phyloP scores from a whole-genome alignment of 768 basidiomycete species.

The Pleurotus djamor region DNA sequence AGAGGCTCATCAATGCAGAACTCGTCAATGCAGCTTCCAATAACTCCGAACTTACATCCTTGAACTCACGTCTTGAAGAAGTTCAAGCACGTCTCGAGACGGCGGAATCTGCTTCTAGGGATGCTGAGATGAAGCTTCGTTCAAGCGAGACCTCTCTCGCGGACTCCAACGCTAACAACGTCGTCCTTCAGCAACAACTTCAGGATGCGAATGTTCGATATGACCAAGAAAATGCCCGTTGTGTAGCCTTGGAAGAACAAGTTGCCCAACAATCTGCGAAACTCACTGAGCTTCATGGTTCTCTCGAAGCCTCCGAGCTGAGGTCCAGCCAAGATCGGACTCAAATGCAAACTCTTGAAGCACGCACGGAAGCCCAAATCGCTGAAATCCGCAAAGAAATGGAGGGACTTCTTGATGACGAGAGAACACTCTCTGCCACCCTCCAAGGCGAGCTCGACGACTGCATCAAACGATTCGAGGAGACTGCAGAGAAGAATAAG shows the following conservation, averaged over 20 bases:
- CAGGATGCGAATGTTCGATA: not conserved
- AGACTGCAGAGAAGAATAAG: constrained; percentile 32
- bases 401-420: constrained; percentile 22
- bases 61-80: constrained; percentile 28
- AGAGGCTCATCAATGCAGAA: constrained; percentile 22
- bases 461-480: constrained; percentile 32
- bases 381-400: not conserved
- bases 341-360: not conserved
- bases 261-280: not conserved
- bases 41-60: constrained; percentile 20
- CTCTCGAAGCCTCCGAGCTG: not conserved
- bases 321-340: not conserved
- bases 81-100: not conserved
- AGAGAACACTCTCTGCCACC: constrained; percentile 19
- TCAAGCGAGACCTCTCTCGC: not conserved
- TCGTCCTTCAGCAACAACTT: not conserved
- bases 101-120: not conserved
- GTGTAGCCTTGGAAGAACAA: not conserved
- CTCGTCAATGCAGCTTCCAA: constrained; percentile 19
- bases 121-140: not conserved
- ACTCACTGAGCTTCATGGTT: not conserved
- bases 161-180: not conserved
- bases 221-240: not conserved
- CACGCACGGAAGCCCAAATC: not conserved
- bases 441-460: constrained; percentile 32